Conservation (phyloP, 805 yeast genomes). For the Starmerella floris region DNA sequence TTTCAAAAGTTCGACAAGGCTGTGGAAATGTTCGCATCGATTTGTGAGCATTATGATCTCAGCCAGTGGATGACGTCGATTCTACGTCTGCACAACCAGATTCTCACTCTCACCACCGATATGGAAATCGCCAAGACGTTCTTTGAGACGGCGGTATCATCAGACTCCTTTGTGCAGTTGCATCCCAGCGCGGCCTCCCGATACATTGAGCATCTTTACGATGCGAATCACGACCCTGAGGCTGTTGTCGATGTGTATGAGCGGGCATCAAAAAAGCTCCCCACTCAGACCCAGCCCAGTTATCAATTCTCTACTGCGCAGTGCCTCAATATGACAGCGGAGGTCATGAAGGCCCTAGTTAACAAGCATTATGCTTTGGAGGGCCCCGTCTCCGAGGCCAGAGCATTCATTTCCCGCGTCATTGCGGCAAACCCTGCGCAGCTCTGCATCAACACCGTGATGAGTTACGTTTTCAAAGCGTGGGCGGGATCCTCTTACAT, state of each 20-base stretch:
- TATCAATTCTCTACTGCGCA: constrained; percentile 5
- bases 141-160: constrained; percentile 15
- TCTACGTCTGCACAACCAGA: constrained; percentile 20
- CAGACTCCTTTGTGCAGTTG: constrained; percentile 13
- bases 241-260: constrained; percentile 11
- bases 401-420: constrained; percentile 5
- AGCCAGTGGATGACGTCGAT: constrained; percentile 11
- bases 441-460: constrained; percentile 14
- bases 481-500: constrained; percentile 18
- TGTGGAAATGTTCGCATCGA: constrained; percentile 18
- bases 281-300: neutral
- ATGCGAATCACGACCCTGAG: constrained; percentile 7
- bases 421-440: constrained; percentile 5
- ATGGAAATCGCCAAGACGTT: constrained; percentile 15
- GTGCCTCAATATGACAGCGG: constrained; percentile 14
- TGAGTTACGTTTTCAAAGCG: constrained; percentile 14
- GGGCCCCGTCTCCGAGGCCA: constrained; percentile 12
- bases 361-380: constrained; percentile 11
- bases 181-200: constrained; percentile 22
- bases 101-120: constrained; percentile 18
- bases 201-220: constrained; percentile 13
- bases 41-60: constrained; percentile 15
- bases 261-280: constrained; percentile 9
- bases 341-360: constrained; percentile 12
- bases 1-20: constrained; percentile 15